Base-by-base conservation (phyloP, 2,329 filamentous ascomycete species). In the Hymenoscyphus infarciens region DNA sequence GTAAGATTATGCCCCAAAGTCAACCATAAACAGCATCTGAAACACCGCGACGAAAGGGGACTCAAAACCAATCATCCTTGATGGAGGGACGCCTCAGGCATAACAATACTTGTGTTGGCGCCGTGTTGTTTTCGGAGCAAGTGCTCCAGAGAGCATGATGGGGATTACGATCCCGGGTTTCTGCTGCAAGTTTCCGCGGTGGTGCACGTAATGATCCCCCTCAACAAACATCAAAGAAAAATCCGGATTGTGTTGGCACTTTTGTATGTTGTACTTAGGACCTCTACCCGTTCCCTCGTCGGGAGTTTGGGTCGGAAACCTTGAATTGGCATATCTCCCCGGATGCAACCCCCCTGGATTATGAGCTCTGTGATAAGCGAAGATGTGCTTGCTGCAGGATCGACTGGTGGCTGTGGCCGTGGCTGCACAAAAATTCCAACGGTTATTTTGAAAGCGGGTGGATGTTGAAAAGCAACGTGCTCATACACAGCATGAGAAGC, bases 91-190 rank as follows among this genome's bases (percentile, higher is more conserved):
- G 45, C 13, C 45, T 25, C 45, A 13, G 45, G 11, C 10, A 52
- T 11, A 52, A 52, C 19, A 25, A 25, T 25, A 52, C 19, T 22
- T 52, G 19, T 52, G 19, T 5, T 8, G 42, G 7, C 6, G 6
- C 10, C 7, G 6, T 19, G 42, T 22, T 10, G 33, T 35, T 22
- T 27, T 22, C n/a, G 42, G n/a, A 49, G 42, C 7, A 49, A 22
- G 45, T 13, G 22, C 45, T 25, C 19, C 45, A 25, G n/a, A 49
- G 15, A 22, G 42, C 42, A 52, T 52, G 45, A 25, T 52, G 8
- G 45, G n/a, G 45, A 52, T 52, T 52, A 52, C 45, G 45, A 52
- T 52, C 45, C 45, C 45, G 8, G 39, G 22, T 2, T 52, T 52
- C 19, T 52, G 10, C 45, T 22, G 45, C 45, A 52, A 22, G 45